phyloP scores from a whole-genome alignment of 148 eudicot species.

The Rhododendron ovatum region DNA sequence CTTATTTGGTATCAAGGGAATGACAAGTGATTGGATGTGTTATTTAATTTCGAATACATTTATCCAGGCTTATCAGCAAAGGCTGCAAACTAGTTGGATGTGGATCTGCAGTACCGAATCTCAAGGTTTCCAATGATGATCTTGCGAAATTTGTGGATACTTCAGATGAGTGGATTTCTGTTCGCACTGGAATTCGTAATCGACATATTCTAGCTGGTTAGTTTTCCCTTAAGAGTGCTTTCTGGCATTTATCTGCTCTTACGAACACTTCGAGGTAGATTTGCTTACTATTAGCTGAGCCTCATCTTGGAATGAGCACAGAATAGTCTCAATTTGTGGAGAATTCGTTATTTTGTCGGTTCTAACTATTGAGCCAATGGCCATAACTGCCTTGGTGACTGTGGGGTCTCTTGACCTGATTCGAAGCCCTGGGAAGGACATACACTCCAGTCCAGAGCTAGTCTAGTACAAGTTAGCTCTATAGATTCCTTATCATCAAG shows the following conservation, averaged over 20 bases:
- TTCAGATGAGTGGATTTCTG: conserved; percentile 87
- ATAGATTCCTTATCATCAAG: not conserved
- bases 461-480: not conserved
- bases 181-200: conserved; percentile 79
- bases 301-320: not conserved
- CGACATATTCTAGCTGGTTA: conserved; percentile 75
- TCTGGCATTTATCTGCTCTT: not conserved
- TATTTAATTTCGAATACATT: not conserved
- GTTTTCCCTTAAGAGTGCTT: not conserved
- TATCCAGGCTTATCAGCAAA: conserved; percentile 43
- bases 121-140: conserved; percentile 75
- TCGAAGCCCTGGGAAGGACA: not conserved
- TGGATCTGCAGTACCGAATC: conserved; percentile 87
- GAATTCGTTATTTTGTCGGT: not conserved
- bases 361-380: not conserved
- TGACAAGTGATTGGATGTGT: not conserved
- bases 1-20: not conserved
- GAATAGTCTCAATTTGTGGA: not conserved
- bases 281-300: not conserved
- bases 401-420: not conserved
- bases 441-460: not conserved
- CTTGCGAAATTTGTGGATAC: conserved; percentile 80
- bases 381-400: not conserved
- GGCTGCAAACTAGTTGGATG: conserved; percentile 96
- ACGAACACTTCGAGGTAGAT: not conserved